phyloP scores from a whole-genome alignment of 768 basidiomycete genomes.

The Agaricus blazei region DNA sequence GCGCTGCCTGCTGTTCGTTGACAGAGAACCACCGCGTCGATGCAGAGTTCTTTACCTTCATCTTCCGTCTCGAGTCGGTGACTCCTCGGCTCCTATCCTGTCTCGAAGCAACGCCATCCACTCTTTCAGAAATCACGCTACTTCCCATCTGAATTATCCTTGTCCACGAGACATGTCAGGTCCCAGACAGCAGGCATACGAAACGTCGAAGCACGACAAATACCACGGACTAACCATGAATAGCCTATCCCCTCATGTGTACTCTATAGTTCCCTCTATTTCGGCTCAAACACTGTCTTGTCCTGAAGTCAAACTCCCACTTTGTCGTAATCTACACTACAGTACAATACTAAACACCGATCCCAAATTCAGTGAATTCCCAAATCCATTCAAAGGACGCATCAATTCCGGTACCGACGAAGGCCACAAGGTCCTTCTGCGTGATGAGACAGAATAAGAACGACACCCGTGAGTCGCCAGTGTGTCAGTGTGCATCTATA shows the following conservation, averaged over 20 bases:
- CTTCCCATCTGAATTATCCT: not conserved
- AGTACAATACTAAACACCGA: not conserved
- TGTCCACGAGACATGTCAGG: not conserved
- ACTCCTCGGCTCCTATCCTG: conserved; percentile 1
- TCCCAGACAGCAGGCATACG: not conserved
- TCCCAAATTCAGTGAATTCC: not conserved
- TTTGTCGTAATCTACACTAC: not conserved
- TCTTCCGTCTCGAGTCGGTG: not conserved
- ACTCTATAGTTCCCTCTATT: not conserved
- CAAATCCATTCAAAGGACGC: not conserved
- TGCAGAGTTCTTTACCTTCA: not conserved
- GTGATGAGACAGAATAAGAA: not conserved
- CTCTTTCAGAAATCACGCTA: not conserved
- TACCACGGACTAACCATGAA: too few relatives aligned
- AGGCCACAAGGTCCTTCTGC: too few relatives aligned
- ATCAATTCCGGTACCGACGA: too few relatives aligned
- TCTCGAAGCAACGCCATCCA: not conserved
- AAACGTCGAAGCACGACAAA: not conserved
- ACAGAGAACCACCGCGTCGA: not conserved
- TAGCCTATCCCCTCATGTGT: not conserved
- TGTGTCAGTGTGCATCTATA: too few relatives aligned
- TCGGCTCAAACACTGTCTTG: not conserved
- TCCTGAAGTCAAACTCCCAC: not conserved
- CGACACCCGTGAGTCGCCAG: not conserved
- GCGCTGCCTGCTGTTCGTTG: not conserved